Base-by-base conservation (phyloP, 306 rosid species). In the Rubus idaeus region DNA sequence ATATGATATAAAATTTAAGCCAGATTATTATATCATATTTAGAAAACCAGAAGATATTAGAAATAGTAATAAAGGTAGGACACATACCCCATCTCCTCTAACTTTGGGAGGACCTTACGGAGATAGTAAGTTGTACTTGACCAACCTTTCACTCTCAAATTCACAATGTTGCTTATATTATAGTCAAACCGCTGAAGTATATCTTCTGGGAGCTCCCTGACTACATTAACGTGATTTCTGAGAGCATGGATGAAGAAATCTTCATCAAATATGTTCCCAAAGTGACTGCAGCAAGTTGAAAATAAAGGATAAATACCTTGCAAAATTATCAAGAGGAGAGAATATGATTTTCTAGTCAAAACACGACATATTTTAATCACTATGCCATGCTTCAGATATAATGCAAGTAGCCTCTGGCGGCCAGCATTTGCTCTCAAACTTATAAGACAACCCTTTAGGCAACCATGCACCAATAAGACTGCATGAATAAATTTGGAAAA, bases 81-180 rank as follows among this genome's bases (percentile, higher is more conserved):
- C 30, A 72, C 93, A 56, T 83, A 92, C 97, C 95, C 83, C 90
- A 89, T 79, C 75, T 83, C 84, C 82, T 86, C 64, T 83, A 95
- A 90, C 83, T 88, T 88, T 8, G 98, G 98, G 79, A 95, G 97
- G 81, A 95, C 98, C 87, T 92, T 95, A 51, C 88, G 95, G 74
- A 92, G 84, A 92, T 95, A 95, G 86, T 95, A 79, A 76, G 89
- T 62, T 23, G 97, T 78, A 87, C 96, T 92, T 55, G 98, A 90
- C 98, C 97, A 95, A 71, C 88, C 98, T 88, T 95, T 95, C 79
- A 95, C 90, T 80, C 98, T 85, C 83, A 95, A 90, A 84, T 95
- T 95, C 74, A 92, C 96, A 78, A 95, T 92, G 82, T 85, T 94
- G 82, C 98, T 95, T 78, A 90, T 90, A 87, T 92, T 92, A 82